Base-by-base conservation (phyloP, 305 asterid species). In the Striga hermonthica region DNA sequence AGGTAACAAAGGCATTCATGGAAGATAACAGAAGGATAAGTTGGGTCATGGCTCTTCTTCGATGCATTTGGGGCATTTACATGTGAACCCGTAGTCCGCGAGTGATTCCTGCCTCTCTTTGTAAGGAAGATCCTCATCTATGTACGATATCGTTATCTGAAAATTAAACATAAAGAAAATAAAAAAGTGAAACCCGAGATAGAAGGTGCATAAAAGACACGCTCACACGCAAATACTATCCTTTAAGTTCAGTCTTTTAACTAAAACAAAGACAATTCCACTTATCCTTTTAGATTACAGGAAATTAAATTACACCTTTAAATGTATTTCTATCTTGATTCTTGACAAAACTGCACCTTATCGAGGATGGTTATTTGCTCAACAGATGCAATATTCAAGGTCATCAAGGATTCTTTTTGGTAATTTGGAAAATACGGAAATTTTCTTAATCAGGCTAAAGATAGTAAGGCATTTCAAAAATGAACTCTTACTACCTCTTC, bases 141-240 rank as follows among this genome's bases (percentile, higher is more conserved):
- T 81, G 80, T 94, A 90, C 1, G 99, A 94, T 73, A 90, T 94
- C 31, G 93, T 86, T 68, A 90, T 75, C 99, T 93, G 89, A 48
- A 69, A 72, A 66, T 22, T 22, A 12, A 34, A 39, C 0, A 52
- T n/a, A n/a, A n/a, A n/a, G 5, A 12, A 12, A 12, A 7, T 7
- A 55, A 34, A 10, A 44, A n/a, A 13, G 9, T 22, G 15, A 9
- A 43, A 13, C 2, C 15, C n/a, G 4, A 6, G 52, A 40, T 49
- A 41, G 7, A 22, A 22, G 31, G 31, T 22, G 31, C 31, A 22
- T 22, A 22, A 22, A 22, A 22, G 31, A 22, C 31, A 22, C 31
- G 31, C 31, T 22, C 31, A 22, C 31, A 22, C 31, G 31, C 31
- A 22, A 22, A 22, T 22, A 22, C 31, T 22, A 22, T 22, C 31